Evolutionary conservation across 768 basidiomycete genomes (phyloP).

Genomic region (Aureoboletus auriporus): DNA sequence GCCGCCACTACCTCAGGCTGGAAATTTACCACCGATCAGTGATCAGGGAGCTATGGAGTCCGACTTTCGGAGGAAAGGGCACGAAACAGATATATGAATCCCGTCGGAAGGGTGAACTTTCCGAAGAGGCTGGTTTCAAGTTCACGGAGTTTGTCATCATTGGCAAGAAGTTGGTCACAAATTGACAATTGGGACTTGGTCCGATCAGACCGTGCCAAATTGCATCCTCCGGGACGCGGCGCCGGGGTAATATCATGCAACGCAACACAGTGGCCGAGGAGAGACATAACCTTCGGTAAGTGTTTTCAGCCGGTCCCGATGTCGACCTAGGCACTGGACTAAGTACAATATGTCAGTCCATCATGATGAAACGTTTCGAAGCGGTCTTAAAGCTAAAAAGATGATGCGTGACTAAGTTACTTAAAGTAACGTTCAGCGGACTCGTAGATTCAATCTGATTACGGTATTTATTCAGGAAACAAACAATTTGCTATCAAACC

Average conservation of each 20-base stretch:
- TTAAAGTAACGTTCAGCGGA: too few relatives aligned
- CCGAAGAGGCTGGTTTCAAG: background rate
- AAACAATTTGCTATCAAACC: too few relatives aligned
- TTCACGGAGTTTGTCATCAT: background rate
- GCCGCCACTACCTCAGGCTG: background rate
- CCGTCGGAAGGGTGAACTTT: background rate
- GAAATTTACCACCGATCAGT: background rate
- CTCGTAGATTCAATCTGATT: background rate
- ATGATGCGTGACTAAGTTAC: too few relatives aligned
- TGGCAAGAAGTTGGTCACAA: too few relatives aligned
- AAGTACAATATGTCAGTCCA: background rate
- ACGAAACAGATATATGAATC: too few relatives aligned
- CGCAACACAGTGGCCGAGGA: background rate
- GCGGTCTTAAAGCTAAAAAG: background rate
- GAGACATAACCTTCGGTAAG: background rate
- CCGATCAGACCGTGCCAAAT: background rate
- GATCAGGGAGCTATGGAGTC: too few relatives aligned
- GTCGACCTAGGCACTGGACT: too few relatives aligned
- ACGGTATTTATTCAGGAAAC: background rate
- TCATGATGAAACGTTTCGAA: background rate
- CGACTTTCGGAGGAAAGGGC: too few relatives aligned
- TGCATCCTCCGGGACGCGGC: background rate
- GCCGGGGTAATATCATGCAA: background rate
- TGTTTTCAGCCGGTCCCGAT: background rate
- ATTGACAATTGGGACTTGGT: background rate